phyloP scores from a whole-genome alignment of 768 basidiomycete genomes.

The Neoboletus magnificus region DNA sequence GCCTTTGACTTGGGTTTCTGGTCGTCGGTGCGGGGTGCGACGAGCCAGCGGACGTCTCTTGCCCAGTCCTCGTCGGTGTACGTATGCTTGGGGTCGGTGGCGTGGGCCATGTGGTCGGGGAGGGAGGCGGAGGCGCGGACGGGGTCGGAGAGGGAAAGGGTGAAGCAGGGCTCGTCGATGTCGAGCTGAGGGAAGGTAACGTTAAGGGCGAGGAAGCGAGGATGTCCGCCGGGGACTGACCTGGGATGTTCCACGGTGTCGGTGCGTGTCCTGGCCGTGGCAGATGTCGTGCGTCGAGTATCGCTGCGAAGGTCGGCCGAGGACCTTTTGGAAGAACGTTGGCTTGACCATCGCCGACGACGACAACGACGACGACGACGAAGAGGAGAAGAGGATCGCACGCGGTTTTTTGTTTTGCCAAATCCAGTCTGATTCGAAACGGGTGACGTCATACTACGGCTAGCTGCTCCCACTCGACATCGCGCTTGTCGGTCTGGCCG shows the following conservation, averaged over 20 bases:
- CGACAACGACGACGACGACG: neutral
- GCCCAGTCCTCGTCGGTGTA: conserved; percentile 64
- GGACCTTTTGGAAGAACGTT: conserved; percentile 55
- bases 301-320: conserved; percentile 62
- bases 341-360: conserved; percentile 47
- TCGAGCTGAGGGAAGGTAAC: conserved; percentile 20
- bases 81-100: conserved; percentile 27
- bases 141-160: conserved; percentile 30
- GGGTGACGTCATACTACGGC: conserved; percentile 22
- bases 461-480: conserved; percentile 42
- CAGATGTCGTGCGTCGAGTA: conserved; percentile 35
- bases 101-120: conserved; percentile 29
- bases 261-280: conserved; percentile 1
- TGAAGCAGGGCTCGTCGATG: conserved; percentile 53
- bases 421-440: conserved; percentile 20
- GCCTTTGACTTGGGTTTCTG: conserved; percentile 21
- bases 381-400: neutral
- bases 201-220: conserved; percentile 3
- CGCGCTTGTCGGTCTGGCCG: conserved; percentile 40
- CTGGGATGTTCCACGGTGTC: conserved; percentile 10
- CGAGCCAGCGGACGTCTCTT: conserved; percentile 65
- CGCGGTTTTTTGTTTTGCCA: conserved; percentile 23
- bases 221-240: conserved; percentile 14
- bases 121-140: conserved; percentile 32
- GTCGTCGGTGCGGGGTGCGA: conserved; percentile 29